Evolutionary conservation across 169 alveolate species (phyloP).

Genomic region (Cryptosporidium tyzzeri): DNA sequence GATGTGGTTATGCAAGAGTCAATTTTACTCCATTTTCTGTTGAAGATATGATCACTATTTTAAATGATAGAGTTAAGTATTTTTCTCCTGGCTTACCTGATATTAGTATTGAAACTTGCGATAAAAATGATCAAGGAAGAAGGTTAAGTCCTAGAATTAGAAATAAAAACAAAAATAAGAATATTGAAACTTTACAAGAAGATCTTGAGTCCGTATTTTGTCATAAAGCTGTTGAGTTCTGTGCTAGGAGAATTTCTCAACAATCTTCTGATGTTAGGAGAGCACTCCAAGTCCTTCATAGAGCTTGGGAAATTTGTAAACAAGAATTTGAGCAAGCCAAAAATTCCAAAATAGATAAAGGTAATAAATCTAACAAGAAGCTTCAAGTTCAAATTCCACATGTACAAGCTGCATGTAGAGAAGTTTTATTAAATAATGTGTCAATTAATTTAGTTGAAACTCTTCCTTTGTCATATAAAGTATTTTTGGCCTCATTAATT

Average conservation of each 20-base stretch:
- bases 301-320: conserved; percentile 67
- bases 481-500: conserved; percentile 34
- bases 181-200: neutral
- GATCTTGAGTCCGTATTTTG: conserved; percentile 17
- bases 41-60: conserved; percentile 56
- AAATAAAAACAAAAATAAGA: neutral
- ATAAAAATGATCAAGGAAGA: neutral
- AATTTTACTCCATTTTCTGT: conserved; percentile 65
- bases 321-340: conserved; percentile 5
- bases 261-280: conserved; percentile 75
- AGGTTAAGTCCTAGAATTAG: conserved; percentile 2
- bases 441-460: conserved; percentile 16
- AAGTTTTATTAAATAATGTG: conserved; percentile 25
- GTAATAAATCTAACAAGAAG: neutral
- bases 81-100: neutral
- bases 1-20: conserved; percentile 75
- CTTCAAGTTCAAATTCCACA: conserved; percentile 39
- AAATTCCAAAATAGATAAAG: neutral
- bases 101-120: neutral
- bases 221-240: conserved; percentile 64
- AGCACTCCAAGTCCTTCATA: conserved; percentile 68
- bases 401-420: conserved; percentile 63
- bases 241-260: conserved; percentile 71
- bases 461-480: conserved; percentile 25
- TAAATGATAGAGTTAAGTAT: conserved; percentile 8